These are phyloP conservation scores for Debaryomycetaceae sp. DNA, from an alignment of 1,139 yeast genomes.

Conservation along the genomic window DNA sequence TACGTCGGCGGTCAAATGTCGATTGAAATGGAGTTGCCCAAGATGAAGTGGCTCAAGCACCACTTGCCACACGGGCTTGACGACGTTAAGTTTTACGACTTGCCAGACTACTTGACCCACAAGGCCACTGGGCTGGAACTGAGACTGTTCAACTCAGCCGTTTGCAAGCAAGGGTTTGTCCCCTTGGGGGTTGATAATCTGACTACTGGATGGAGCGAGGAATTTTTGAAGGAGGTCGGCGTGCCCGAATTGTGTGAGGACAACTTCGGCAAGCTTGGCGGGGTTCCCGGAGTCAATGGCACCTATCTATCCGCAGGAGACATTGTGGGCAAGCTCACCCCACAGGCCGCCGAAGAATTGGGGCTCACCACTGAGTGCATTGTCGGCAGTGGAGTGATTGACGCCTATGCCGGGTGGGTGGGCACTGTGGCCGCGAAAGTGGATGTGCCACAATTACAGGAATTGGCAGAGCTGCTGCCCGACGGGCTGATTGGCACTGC, in stretches of 20 bases:
- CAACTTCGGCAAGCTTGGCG: conserved; percentile 78
- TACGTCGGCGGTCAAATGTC: conserved; percentile 98
- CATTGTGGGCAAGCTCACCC: conserved; percentile 66
- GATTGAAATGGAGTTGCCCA: conserved; percentile 96
- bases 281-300: conserved; percentile 71
- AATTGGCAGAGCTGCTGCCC: conserved; percentile 28
- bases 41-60: conserved; percentile 92
- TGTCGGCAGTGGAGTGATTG: conserved; percentile 94
- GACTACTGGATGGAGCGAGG: conserved; percentile 83
- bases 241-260: conserved; percentile 75
- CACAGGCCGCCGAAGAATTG: conserved; percentile 70
- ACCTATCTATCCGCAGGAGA: conserved; percentile 84
- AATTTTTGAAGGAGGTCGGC: conserved; percentile 64
- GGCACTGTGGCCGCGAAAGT: conserved; percentile 94
- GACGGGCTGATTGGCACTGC: conserved; percentile 51
- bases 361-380: conserved; percentile 77
- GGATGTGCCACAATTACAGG: conserved; percentile 45
- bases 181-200: conserved; percentile 90
- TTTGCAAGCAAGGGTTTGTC: conserved; percentile 92
- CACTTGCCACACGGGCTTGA: conserved; percentile 67
- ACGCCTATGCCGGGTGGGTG: conserved; percentile 98
- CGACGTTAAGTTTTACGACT: conserved; percentile 80
- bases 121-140: conserved; percentile 85
- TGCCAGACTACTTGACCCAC: conserved; percentile 87
- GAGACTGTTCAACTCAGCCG: conserved; percentile 83